Evolutionary conservation across 1,284 basidiomycete genomes (phyloP), one percentile per base, ranked within the genome.

Genomic region (Phellopilus nigrolimitatus): DNA sequence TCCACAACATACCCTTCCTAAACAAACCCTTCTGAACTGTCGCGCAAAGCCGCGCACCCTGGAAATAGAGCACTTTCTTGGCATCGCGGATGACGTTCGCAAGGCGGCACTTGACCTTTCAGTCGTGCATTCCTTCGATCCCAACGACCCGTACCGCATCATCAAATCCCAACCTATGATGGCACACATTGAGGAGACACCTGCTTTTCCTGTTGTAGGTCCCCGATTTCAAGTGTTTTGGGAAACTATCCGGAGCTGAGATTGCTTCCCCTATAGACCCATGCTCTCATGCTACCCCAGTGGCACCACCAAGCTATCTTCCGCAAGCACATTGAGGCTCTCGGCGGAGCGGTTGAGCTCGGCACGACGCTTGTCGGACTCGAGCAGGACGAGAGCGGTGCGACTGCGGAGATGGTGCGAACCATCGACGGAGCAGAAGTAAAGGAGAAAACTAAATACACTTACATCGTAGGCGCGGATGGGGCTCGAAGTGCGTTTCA

Each of bases 401-500:
- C 54, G 4, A 49, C 44, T 6, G 51, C 45, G 4, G 27, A 36
- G 21, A 28, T 53, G 1, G 13, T 12, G 24, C 43, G 47, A 22
- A 38, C 21, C 15, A 45, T 27, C 5, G 45, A 46, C 21, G 25
- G 42, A 15, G 21, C 27, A 24, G 30, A 24, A 10, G 22, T 19
- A 10, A 41, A 7, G 10, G 51, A 56, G 34, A 49, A 12, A 3
- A 15, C 34, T 8, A 13, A 39, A 10, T 45, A 43, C n/a, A 24
- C 17, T 13, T 57, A 53, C 38, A 17, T 73, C 0, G 56, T 72
- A 12, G 71, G 70, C 1, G 60, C 69, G 0, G 70, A 73, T 56
- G 71, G 71, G 8, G 70, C 64, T 9, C 60, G 58, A 60, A 65
- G 70, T 70, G 38, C 10, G 48, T 28, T 15, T 5, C 27, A 24